Percentiles rank a stretch among this genome's conserved stretches.
These are phyloP conservation scores for Phallus indusiatus DNA, from an alignment of 768 basidiomycete species.

Conservation along the genomic window DNA sequence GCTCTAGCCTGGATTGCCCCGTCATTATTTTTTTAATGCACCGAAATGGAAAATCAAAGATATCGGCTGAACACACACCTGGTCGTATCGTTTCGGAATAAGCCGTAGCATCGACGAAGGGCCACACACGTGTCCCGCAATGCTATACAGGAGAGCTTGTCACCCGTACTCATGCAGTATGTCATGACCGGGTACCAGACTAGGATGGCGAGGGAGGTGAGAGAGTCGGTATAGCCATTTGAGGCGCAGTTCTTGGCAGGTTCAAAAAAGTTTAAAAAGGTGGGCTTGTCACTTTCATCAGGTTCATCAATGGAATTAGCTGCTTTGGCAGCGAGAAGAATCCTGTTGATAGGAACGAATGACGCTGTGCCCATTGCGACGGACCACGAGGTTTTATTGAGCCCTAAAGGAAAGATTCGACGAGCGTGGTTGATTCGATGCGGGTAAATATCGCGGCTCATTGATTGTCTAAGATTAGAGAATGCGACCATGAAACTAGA, in stretches of 20 bases:
- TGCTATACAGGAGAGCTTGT: slow-evolving; percentile 6
- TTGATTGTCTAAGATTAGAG: slow-evolving; percentile 1
- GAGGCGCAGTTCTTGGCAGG: background rate
- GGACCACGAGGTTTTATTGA: background rate
- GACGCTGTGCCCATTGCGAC: slow-evolving; percentile 7
- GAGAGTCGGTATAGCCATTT: background rate
- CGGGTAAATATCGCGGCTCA: slow-evolving; percentile 6
- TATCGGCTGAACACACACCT: background rate
- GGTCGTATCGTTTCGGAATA: slow-evolving; percentile 8
- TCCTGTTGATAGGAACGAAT: background rate
- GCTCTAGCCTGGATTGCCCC: background rate
- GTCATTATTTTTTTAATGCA: background rate
- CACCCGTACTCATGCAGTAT: slow-evolving; percentile 1
- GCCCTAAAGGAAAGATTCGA: background rate
- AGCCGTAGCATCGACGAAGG: slow-evolving; percentile 2
- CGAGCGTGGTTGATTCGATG: background rate
- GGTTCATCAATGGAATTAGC: background rate
- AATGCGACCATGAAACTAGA: slow-evolving; percentile 2
- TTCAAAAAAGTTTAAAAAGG: background rate
- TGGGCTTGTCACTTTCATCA: background rate
- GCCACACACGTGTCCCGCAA: slow-evolving; percentile 1
- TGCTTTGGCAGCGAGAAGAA: background rate
- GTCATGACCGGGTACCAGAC: slow-evolving; percentile 8
- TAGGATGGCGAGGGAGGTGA: background rate
- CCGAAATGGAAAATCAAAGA: background rate